Evolutionary conservation across 495 filamentous ascomycete species (phyloP).

Genomic region (Hypoxylon crocopeplum): DNA sequence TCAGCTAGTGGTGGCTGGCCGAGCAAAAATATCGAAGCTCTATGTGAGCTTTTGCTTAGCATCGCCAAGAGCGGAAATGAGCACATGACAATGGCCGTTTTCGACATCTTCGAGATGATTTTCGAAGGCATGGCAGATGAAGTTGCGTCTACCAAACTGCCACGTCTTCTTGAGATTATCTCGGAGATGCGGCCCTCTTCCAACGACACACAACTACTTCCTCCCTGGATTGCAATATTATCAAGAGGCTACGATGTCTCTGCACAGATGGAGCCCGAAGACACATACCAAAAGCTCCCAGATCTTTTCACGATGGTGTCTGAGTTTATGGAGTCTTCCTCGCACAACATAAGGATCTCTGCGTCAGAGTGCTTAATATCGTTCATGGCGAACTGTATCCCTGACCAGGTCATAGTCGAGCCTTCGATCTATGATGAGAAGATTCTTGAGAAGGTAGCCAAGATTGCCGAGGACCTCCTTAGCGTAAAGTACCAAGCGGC

Average conservation of each 20-base stretch:
- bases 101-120: constrained; percentile 95
- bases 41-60: constrained; percentile 86
- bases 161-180: constrained; percentile 83
- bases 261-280: constrained; percentile 80
- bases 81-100: constrained; percentile 92
- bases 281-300: constrained; percentile 87
- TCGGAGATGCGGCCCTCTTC: constrained; percentile 86
- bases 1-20: constrained; percentile 91
- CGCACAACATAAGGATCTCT: constrained; percentile 89
- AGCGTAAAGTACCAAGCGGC: constrained; percentile 91
- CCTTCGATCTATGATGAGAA: constrained; percentile 90
- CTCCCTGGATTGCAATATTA: constrained; percentile 94
- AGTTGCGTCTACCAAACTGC: constrained; percentile 84
- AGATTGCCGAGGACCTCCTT: constrained; percentile 71
- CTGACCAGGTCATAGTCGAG: constrained; percentile 77
- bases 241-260: constrained; percentile 94
- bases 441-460: constrained; percentile 75
- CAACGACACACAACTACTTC: constrained; percentile 89
- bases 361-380: constrained; percentile 94
- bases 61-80: constrained; percentile 90
- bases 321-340: constrained; percentile 80
- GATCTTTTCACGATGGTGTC: constrained; percentile 79
- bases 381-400: constrained; percentile 86
- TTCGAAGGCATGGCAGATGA: constrained; percentile 90
- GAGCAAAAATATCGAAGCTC: constrained; percentile 89